Percentiles rank a stretch among this genome's conserved stretches.
Evolutionary conservation across 116 monocot genomes (phyloP).

Genomic region (Papilionanthe hybrid): DNA sequence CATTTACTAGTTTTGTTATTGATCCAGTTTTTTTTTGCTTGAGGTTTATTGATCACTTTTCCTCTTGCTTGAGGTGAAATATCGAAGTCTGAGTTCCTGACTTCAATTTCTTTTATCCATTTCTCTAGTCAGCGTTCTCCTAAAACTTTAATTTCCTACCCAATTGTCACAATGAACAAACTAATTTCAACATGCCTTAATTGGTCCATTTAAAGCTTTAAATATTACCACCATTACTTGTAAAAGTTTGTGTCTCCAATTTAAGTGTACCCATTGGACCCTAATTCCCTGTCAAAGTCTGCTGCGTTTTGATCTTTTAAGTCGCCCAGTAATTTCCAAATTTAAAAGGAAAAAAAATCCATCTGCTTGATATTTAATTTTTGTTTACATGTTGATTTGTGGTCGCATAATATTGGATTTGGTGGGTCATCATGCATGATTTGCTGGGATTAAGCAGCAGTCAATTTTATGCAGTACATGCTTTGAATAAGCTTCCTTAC

Average conservation of each 20-base stretch:
- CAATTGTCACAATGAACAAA: neutral
- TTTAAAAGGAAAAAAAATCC: neutral
- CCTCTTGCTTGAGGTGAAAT: neutral
- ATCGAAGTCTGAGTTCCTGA: neutral
- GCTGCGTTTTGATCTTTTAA: neutral
- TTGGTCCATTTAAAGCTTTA: neutral
- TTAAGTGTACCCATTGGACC: neutral
- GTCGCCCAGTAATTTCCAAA: neutral
- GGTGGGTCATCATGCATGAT: neutral
- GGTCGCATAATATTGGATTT: neutral
- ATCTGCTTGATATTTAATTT: neutral
- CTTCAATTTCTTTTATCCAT: neutral
- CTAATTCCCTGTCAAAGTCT: neutral
- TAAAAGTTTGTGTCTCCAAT: neutral
- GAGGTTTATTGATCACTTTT: no score
- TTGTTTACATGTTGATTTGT: neutral
- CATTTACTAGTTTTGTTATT: neutral
- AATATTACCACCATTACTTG: neutral
- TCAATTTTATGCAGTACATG: slow-evolving; percentile 70
- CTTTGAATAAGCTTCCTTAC: slow-evolving; percentile 97
- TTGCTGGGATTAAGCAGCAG: slow-evolving; percentile 2
- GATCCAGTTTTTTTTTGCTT: neutral
- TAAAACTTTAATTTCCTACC: neutral
- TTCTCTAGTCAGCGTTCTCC: neutral
- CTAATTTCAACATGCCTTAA: neutral